These are phyloP conservation scores for Coemansia sp. DNA, from an alignment of 192 early-diverging fungal genomes.

Conservation along the genomic window DNA sequence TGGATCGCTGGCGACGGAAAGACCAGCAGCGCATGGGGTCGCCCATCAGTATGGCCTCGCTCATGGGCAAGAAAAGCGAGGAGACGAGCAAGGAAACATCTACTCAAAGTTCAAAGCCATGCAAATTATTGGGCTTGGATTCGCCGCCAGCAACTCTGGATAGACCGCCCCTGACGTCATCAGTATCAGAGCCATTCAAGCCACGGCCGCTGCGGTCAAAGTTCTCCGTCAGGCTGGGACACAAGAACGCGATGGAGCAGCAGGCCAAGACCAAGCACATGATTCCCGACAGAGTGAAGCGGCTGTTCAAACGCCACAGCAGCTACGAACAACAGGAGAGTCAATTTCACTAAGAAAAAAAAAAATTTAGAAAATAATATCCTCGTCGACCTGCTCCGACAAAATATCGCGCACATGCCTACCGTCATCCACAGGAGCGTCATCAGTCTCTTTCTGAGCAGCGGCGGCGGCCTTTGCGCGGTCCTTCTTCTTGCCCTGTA, in stretches of 20 bases:
- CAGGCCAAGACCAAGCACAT: background rate
- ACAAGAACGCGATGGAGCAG: background rate
- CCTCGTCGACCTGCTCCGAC: constrained; percentile 51
- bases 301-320: constrained; percentile 36
- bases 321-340: background rate
- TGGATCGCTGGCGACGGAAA: constrained; percentile 4
- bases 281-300: constrained; percentile 9
- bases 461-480: constrained; percentile 59
- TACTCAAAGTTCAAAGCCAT: too few species aligned
- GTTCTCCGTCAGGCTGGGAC: background rate
- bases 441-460: constrained; percentile 30
- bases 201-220: background rate
- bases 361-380: constrained; percentile 58
- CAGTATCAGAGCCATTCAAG: background rate
- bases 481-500: constrained; percentile 98
- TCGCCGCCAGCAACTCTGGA: background rate
- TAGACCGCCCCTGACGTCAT: background rate
- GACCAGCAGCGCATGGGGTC: background rate
- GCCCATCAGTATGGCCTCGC: constrained; percentile 13
- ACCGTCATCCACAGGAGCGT: constrained; percentile 3
- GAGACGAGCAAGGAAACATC: too few species aligned
- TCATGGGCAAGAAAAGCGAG: background rate
- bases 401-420: constrained; percentile 40
- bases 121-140: too few species aligned
- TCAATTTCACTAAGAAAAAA: background rate